A percentile compares a stretch with the other conserved stretches of the same genome.
These are phyloP conservation scores for Melampsora abietis-canadensis DNA, from an alignment of 1,284 basidiomycete genomes.

Conservation along the genomic window DNA sequence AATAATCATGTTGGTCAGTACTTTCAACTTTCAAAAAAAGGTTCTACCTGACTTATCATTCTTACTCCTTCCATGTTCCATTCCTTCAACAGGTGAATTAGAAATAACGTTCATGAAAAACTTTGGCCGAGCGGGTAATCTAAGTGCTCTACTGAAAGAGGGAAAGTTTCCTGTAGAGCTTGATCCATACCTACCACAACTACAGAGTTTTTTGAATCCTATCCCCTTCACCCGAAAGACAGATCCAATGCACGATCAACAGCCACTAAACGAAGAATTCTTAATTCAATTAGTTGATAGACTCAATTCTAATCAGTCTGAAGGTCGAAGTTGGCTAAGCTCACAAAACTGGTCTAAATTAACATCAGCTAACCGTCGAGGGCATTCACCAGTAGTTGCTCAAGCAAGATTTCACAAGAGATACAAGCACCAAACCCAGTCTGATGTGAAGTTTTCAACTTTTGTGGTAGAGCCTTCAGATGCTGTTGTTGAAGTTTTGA, in stretches of 20 bases:
- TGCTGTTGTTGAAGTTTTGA: too few relatives aligned
- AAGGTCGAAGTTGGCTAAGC: background rate
- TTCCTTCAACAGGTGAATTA: background rate
- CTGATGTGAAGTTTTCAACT: background rate
- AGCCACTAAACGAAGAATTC: conserved; percentile 46
- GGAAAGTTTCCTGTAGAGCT: background rate
- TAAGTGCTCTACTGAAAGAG: conserved; percentile 6
- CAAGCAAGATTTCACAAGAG: background rate
- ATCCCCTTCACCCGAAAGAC: conserved; percentile 54
- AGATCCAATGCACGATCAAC: conserved; percentile 64
- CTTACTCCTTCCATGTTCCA: too few relatives aligned
- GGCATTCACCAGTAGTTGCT: background rate
- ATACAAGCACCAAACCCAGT: background rate
- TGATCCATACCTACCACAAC: background rate
- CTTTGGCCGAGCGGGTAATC: conserved; percentile 14
- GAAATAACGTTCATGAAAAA: conserved; percentile 3
- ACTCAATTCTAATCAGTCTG: background rate
- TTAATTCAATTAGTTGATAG: background rate
- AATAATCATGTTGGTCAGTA: conserved; percentile 16
- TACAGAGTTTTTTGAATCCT: background rate
- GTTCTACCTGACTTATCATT: too few relatives aligned
- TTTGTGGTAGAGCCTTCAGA: background rate
- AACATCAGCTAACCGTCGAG: background rate
- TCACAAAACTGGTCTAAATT: background rate
- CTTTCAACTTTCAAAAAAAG: too few relatives aligned